Evolutionary conservation across 73 alveolate species (phyloP).

Genomic region (Paramecium sonneborni): DNA sequence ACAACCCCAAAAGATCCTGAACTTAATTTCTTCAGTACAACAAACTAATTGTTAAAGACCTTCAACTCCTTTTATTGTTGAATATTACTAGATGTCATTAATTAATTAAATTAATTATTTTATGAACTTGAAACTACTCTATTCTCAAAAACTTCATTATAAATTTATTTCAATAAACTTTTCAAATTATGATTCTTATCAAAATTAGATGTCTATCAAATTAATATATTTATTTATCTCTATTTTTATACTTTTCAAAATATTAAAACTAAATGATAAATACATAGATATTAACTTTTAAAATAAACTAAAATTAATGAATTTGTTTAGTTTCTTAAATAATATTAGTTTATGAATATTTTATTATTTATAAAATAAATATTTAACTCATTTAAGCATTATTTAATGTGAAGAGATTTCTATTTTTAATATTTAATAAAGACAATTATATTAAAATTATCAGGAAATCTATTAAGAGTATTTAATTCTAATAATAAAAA

Average conservation of each 20-base stretch:
- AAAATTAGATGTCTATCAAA: no score
- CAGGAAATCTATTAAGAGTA: background rate
- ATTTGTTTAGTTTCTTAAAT: no score
- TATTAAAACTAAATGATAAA: no score
- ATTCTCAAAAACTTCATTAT: background rate
- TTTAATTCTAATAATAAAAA: background rate
- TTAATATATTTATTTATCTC: no score
- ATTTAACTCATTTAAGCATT: no score
- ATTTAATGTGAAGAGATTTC: no score
- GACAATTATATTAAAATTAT: background rate
- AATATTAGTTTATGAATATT: no score
- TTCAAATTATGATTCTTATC: background rate
- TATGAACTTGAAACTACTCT: background rate
- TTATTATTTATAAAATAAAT: no score
- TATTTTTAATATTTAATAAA: no score
- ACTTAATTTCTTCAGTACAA: constrained; percentile 75
- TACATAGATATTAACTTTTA: no score
- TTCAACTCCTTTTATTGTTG: constrained; percentile 39
- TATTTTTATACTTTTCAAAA: no score
- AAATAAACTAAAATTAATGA: no score
- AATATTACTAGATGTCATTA: background rate
- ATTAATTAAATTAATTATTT: background rate
- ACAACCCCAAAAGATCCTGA: constrained; percentile 95
- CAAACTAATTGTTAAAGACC: constrained; percentile 60
- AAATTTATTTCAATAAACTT: background rate